Evolutionary conservation across 371 early-diverging fungal species (phyloP), one percentile per base, ranked within the genome.

Genomic region (Rhizomucor pusillus): DNA sequence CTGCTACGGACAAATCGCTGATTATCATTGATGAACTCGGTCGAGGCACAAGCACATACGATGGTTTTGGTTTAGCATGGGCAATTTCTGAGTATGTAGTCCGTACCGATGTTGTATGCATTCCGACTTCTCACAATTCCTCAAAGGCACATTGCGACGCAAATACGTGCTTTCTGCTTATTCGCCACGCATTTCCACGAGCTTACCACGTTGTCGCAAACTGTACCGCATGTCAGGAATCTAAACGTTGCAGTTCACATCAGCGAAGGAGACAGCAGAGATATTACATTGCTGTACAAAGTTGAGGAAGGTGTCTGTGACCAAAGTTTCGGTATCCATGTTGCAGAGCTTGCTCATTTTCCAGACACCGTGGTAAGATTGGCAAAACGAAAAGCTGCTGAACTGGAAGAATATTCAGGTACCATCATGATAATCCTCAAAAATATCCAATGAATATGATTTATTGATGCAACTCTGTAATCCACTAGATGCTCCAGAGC

Each of bases 181-280:
- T 97, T 98, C 76, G 99, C 99, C 4, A 98, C 99, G 0, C 99
- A 98, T 71, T 99, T 99, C 65, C 99, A 98, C 61, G 99, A 99
- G 64, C 71, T 99, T 13, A 96, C 97, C 0, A 84, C 80, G n/a
- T 74, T 97, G 0, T 76, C 78, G 0, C 82, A 88, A 10, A 73
- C 82, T 6, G 78, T 87, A 7, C 74, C 84, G 0, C 73, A 75
- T 18, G 97, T 97, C 7, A 81, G 81, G 54, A 98, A 98, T 57
- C 65, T 90, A 11, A 94, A 95, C 67, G 99, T 95, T 0, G 77
- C 85, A 19, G 96, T 91, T 0, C 82, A 85, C 62, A 75, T 89
- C 13, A 81, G 73, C 19, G 66, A 71, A 12, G 45, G 36, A 6
- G 54, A 34, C 23, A 22, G 56, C 14, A 65, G 76, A 6, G 84